Evolutionary conservation across 495 filamentous ascomycete genomes (phyloP).

Genomic region (Aspergillus leporis): DNA sequence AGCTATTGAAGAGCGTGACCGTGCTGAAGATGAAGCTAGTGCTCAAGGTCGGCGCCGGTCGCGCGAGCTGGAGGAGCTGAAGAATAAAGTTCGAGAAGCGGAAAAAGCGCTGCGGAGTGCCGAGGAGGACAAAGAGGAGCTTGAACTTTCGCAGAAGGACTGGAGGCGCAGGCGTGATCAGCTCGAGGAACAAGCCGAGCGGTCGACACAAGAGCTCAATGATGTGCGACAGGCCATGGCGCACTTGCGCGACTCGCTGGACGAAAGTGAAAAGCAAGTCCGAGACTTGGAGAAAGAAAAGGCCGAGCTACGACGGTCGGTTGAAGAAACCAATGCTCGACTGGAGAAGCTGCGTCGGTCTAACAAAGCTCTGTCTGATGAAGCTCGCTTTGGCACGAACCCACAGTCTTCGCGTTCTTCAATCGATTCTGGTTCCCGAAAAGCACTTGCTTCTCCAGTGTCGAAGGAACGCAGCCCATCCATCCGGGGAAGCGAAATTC

Average conservation of each 20-base stretch:
- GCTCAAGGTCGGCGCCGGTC: constrained; percentile 71
- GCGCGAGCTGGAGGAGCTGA: constrained; percentile 85
- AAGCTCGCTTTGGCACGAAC: constrained; percentile 41
- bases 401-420: constrained; percentile 62
- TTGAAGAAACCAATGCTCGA: constrained; percentile 74
- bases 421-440: constrained; percentile 60
- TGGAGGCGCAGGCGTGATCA: constrained; percentile 73
- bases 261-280: constrained; percentile 83
- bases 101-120: constrained; percentile 73
- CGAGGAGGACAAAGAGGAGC: constrained; percentile 66
- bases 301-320: constrained; percentile 65
- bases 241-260: constrained; percentile 74
- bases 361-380: constrained; percentile 53
- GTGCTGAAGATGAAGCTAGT: constrained; percentile 86
- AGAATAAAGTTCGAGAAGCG: constrained; percentile 72
- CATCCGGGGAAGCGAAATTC: constrained; percentile 41
- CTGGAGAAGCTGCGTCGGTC: constrained; percentile 82
- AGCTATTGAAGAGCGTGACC: constrained; percentile 86
- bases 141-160: constrained; percentile 68
- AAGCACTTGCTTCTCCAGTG: constrained; percentile 40
- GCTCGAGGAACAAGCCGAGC: constrained; percentile 66
- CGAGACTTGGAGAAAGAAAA: constrained; percentile 80
- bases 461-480: constrained; percentile 39
- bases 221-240: constrained; percentile 78
- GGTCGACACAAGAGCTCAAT: constrained; percentile 65